A percentile compares a stretch with the other conserved stretches of the same genome.
Conservation (phyloP, 2,329 filamentous ascomycete species). For the Aspergillus unguis region DNA sequence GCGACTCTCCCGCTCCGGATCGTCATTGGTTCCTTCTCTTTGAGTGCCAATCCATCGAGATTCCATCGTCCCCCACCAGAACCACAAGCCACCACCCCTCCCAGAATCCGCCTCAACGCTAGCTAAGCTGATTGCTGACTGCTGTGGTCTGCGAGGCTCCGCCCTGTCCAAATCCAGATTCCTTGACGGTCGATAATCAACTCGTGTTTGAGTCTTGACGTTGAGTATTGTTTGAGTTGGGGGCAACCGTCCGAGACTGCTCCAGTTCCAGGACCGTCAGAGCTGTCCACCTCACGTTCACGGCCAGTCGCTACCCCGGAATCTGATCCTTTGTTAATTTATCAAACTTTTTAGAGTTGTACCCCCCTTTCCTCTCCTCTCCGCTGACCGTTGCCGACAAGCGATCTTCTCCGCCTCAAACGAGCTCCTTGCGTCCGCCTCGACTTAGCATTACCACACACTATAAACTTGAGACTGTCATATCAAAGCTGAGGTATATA, state of each 20-base stretch:
- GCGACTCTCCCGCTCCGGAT: neutral
- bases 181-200: conserved; percentile 1
- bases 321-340: conserved; percentile 10
- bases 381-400: conserved; percentile 19
- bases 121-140: conserved; percentile 9
- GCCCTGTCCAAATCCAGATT: conserved; percentile 7
- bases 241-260: neutral
- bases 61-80: neutral
- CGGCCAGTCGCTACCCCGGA: conserved; percentile 12
- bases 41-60: conserved; percentile 6
- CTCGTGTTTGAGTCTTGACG: neutral
- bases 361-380: conserved; percentile 15
- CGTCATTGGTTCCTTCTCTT: conserved; percentile 4
- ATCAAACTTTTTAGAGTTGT: conserved; percentile 3
- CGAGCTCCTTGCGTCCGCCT: conserved; percentile 20
- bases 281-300: too few species aligned
- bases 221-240: neutral
- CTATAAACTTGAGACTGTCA: neutral
- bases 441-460: conserved; percentile 5
- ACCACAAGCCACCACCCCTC: conserved; percentile 7
- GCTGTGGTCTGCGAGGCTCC: conserved; percentile 20
- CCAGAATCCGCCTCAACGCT: conserved; percentile 14
- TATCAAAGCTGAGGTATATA: neutral
- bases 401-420: conserved; percentile 21
- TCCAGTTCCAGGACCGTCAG: neutral